Evolutionary conservation across 768 basidiomycete species (phyloP), one percentile per base, ranked within the genome.

Genomic region (Amanita pseudoporphyria): DNA sequence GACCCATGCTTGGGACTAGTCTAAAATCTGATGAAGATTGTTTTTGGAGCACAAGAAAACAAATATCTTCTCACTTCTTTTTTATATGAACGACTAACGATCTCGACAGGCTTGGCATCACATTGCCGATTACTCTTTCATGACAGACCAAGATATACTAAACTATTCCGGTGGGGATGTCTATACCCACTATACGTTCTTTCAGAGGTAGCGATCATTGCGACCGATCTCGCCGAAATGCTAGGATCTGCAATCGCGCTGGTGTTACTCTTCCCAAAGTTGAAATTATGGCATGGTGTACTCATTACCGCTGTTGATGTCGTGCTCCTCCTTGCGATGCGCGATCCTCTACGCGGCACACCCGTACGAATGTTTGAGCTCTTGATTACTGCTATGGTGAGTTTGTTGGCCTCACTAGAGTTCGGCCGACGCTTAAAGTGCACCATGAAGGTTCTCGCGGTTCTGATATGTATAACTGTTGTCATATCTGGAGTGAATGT

Each of bases 181-280:
- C 68, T 83, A 10, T 86, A 84, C 58, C 82, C 84, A 1, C 71
- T 86, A 18, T 86, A 85, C 53, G 52, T 65, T 28, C 60, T 84
- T 16, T 64, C 84, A 0, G 87, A 90, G 59, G 62, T 85, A 5
- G 84, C 83, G 46, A 82, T 90, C 57, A 74, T 87, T 21, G 76
- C 80, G 9, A 89, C 87, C 5, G 87, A 89, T 60, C 69, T 92
- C 31, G 85, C 87, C 7, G 89, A 93, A 62, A 69, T 93, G 13
- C 67, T 93, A 18, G 82, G 90, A 4, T 84, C 81, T 37, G 89
- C 88, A 12, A 89, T 91, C 45, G 88, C 84, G 0, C 68, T 92
- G 39, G 79, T 79, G 60, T 71, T 92, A 66, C 70, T 88, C 33
- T 84, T 87, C 59, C 86, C 84, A 0, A 61, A 60, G 21, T 70